These are phyloP conservation scores for Alternaria triticina DNA, from an alignment of 2,329 filamentous ascomycete genomes.

Conservation along the genomic window DNA sequence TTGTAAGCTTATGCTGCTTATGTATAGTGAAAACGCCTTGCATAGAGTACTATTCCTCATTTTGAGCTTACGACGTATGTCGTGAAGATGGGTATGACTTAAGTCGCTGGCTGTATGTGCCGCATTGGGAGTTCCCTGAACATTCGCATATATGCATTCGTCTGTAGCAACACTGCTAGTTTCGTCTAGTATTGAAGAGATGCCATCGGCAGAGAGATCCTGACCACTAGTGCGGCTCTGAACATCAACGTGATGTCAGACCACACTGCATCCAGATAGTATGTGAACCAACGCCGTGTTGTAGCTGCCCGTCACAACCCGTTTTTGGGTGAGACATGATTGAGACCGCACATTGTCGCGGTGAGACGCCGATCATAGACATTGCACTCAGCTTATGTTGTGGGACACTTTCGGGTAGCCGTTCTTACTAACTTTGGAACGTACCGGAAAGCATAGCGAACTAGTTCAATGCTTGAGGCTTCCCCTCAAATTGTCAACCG, in stretches of 20 bases:
- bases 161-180: not conserved
- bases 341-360: not conserved
- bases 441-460: not conserved
- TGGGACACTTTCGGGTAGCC: not conserved
- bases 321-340: not conserved
- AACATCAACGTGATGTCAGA: not conserved
- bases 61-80: not conserved
- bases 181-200: not conserved
- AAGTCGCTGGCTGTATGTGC: not conserved
- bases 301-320: not conserved
- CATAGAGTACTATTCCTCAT: not conserved
- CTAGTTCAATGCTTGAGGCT: not conserved
- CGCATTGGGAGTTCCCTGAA: not conserved
- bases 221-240: not conserved
- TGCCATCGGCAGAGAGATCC: not conserved
- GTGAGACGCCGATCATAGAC: not conserved
- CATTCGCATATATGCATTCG: not conserved
- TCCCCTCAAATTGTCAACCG: not conserved
- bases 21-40: not conserved
- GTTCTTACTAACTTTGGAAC: not conserved
- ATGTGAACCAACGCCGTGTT: not conserved
- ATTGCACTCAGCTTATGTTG: not conserved
- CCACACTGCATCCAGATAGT: not conserved
- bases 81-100: not conserved
- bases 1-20: not conserved